phyloP scores from a whole-genome alignment of 2,329 filamentous ascomycete species.

The Graphiopsis chlorocephala region DNA sequence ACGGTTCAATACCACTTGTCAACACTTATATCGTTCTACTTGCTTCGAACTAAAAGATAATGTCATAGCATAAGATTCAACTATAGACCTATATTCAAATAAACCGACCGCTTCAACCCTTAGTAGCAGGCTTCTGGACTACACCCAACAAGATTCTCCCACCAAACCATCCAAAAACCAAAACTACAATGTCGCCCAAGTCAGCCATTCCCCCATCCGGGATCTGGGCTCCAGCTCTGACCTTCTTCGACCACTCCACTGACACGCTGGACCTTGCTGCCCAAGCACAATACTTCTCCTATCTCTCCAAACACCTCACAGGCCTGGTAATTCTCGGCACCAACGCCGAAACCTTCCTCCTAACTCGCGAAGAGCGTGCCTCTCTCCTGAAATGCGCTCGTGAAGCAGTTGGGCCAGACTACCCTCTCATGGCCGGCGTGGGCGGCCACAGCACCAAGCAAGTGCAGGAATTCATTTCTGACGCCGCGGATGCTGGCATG shows the following conservation, averaged over 20 bases:
- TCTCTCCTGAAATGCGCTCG: conserved; percentile 40
- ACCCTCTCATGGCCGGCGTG: conserved; percentile 45
- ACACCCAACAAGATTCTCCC: not conserved
- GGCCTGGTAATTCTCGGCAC: conserved; percentile 48
- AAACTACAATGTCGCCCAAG: conserved; percentile 5
- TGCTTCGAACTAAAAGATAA: not conserved
- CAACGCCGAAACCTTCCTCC: conserved; percentile 47
- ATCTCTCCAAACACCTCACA: conserved; percentile 43
- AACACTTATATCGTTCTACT: not conserved
- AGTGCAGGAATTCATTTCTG: conserved; percentile 43
- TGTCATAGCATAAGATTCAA: not conserved
- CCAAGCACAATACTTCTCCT: conserved; percentile 44
- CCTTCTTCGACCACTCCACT: conserved; percentile 43
- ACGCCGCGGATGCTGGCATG: conserved; percentile 42
- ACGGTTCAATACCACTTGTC: not conserved
- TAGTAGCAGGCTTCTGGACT: too few species aligned
- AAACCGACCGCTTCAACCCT: not conserved
- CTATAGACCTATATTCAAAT: not conserved
- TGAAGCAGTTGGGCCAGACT: conserved; percentile 41
- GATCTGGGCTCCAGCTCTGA: conserved; percentile 42
- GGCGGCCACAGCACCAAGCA: conserved; percentile 44
- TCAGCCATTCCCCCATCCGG: conserved; percentile 52
- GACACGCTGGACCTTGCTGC: conserved; percentile 42
- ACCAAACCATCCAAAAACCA: not conserved
- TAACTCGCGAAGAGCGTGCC: conserved; percentile 44